Evolutionary conservation across 2,329 filamentous ascomycete genomes (phyloP), one percentile per base, ranked within the genome.

Genomic region (Neofusicoccum parvum): DNA sequence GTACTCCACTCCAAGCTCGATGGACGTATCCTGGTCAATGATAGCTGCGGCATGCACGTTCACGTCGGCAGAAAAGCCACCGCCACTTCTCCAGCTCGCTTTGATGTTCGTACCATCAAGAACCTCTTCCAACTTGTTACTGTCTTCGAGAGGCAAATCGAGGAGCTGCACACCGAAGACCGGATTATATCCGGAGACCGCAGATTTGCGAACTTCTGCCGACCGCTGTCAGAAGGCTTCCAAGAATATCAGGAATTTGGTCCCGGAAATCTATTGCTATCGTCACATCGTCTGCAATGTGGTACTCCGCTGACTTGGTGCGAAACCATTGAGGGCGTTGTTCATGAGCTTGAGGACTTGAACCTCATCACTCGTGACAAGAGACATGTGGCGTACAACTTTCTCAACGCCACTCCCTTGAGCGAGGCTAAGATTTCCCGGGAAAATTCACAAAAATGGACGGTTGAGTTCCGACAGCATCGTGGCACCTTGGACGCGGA

Each of bases 391-490:
- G 36, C 36, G 9, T 39, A 39, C 36, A 39, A 9, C 36, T 12
- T 39, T 12, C 9, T 12, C 36, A 23, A 9, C 7, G 4, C 14
- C 15, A 11, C 20, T 39, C 3, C 32, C 6, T 20, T 7, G 7
- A 6, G 34, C 20, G 6, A 11, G 3, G 3, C 32, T 1, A 12
- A 6, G 5, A 3, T 20, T 4, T 14, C 59, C 11, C 10, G 1
- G n/a, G 14, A 10, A 32, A 17, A 9, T 2, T 5, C 6, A 12
- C 14, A 39, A 5, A 32, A 20, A 32, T 66, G 66, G 45, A 76
- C 74, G 1, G 67, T 76, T 39, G 72, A 73, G 51, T 76, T 76
- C 65, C 69, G 72, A 3, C 74, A 76, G 59, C 72, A 73, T 45
- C 65, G 66, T 27, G 70, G 69, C 4, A 73, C 72, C 11, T 62